These are phyloP conservation scores for Auricularia sp. DNA, from an alignment of 768 basidiomycete genomes.

Conservation along the genomic window DNA sequence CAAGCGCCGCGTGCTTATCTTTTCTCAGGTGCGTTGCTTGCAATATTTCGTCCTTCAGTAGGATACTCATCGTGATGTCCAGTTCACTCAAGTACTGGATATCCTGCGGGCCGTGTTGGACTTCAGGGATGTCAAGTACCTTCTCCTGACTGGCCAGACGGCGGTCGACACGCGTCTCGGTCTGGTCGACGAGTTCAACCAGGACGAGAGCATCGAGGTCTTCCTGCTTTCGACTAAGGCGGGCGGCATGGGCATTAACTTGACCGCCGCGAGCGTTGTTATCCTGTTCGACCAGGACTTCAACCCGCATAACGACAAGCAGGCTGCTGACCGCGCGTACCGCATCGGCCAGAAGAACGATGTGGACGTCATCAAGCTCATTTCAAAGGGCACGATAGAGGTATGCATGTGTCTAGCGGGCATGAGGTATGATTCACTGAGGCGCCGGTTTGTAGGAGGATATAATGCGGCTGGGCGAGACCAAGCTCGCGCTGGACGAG, in stretches of 20 bases:
- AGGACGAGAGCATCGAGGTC: slow-evolving; percentile 74
- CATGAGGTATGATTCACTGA: background rate
- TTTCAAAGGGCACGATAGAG: slow-evolving; percentile 85
- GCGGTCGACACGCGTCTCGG: slow-evolving; percentile 89
- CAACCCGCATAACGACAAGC: slow-evolving; percentile 94
- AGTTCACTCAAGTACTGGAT: slow-evolving; percentile 96
- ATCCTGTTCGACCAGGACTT: slow-evolving; percentile 99
- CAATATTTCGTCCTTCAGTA: too few relatives aligned
- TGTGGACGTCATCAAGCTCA: slow-evolving; percentile 90
- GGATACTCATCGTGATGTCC: background rate
- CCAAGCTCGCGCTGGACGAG: slow-evolving; percentile 86
- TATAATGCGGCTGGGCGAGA: slow-evolving; percentile 81
- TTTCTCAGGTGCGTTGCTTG: slow-evolving; percentile 36
- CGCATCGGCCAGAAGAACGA: slow-evolving; percentile 92
- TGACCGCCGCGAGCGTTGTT: slow-evolving; percentile 92
- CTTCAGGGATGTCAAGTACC: slow-evolving; percentile 59
- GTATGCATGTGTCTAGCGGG: slow-evolving; percentile 12
- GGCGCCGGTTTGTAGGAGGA: slow-evolving; percentile 49
- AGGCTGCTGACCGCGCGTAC: slow-evolving; percentile 95
- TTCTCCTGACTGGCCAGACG: slow-evolving; percentile 85
- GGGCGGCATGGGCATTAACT: slow-evolving; percentile 92
- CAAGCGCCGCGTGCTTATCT: slow-evolving; percentile 78
- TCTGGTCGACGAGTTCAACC: slow-evolving; percentile 91
- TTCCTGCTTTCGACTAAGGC: slow-evolving; percentile 91
- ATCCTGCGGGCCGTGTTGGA: slow-evolving; percentile 80